Percentiles rank a stretch among this genome's conserved stretches.
These are phyloP conservation scores for Celoporthe dispersa DNA, from an alignment of 2,329 filamentous ascomycete species.

Conservation along the genomic window DNA sequence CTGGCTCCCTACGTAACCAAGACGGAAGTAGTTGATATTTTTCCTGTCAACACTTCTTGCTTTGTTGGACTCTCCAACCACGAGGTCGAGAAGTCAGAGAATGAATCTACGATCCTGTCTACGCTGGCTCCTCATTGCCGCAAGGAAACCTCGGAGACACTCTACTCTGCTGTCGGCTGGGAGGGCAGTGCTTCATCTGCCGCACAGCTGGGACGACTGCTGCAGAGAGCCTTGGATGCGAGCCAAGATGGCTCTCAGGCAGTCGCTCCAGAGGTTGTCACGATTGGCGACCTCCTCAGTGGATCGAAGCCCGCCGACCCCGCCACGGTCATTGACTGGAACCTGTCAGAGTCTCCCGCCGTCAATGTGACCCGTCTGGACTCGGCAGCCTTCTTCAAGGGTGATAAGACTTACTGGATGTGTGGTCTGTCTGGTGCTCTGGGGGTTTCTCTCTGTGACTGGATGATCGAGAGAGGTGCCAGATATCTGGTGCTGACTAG, in stretches of 20 bases:
- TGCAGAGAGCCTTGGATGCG: not conserved
- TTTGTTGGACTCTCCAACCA: not conserved
- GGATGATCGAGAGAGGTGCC: slow-evolving; percentile 32
- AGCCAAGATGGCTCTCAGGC: not conserved
- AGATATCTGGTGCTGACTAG: slow-evolving; percentile 45
- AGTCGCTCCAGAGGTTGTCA: not conserved
- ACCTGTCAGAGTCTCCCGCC: not conserved
- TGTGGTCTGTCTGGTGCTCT: slow-evolving; percentile 18
- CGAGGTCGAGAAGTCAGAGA: not conserved
- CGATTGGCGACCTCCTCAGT: not conserved
- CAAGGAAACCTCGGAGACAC: not conserved
- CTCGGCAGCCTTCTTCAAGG: not conserved
- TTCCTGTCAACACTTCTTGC: not conserved
- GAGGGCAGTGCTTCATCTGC: not conserved
- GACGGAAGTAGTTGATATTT: not conserved
- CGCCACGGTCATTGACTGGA: slow-evolving; percentile 15
- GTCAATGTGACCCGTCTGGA: slow-evolving; percentile 10
- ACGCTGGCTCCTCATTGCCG: not conserved
- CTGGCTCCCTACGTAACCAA: not conserved
- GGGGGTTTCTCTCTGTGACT: slow-evolving; percentile 19
- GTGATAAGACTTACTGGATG: slow-evolving; percentile 21
- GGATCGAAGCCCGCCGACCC: not conserved
- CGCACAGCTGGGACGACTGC: not conserved
- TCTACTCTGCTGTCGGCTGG: not conserved
- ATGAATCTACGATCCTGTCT: not conserved